Evolutionary conservation across 2,329 filamentous ascomycete species (phyloP), one percentile per base, ranked within the genome.

Genomic region (Arachnopeziza araneosa): DNA sequence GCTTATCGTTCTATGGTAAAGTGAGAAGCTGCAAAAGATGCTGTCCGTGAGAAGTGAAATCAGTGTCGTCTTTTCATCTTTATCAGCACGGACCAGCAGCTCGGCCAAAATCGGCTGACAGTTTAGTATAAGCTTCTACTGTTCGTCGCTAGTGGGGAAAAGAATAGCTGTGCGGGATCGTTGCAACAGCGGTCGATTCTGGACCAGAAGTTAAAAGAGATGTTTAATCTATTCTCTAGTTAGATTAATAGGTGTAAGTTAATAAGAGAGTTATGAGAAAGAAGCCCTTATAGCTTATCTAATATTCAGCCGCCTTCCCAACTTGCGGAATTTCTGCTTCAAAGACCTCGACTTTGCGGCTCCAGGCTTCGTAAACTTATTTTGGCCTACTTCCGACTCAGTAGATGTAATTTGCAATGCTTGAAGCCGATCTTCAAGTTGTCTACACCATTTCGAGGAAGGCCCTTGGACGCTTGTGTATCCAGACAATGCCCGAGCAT

Each of bases 201-300:
- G 30, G 14, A 32, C 52, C 21, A 54, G 52, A 54, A 36, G 52
- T 54, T 32, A 55, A 55, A 55, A 12, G 32, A 55, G 54, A 55
- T 24, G 24, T 55, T 32, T 50, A 24, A 19, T 55, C 21, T 49
- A 19, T 55, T 55, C 36, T 55, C 54, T 57, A 58, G 19, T 54
- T 54, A 58, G 24, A 58, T 58, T 36, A 58, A 50, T 30, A 58
- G 21, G 32, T 58, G 56, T 50, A 56, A 55, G 30, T 61, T 58
- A 56, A 61, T 51, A 51, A 50, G 22, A 56, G 55, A n/a, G n/a
- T 49, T 53, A 52, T 57, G 50, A 63, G 52, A 58, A 59, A 61
- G 50, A 59, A 63, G 59, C 59, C 56, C 49, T 64, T 49, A 58
- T 60, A n/a, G 60, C 62, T 52, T 62, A 64, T 60, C 54, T 56